phyloP scores from a whole-genome alignment of 163 green algal genomes.

The Scenedesmus sp. region DNA sequence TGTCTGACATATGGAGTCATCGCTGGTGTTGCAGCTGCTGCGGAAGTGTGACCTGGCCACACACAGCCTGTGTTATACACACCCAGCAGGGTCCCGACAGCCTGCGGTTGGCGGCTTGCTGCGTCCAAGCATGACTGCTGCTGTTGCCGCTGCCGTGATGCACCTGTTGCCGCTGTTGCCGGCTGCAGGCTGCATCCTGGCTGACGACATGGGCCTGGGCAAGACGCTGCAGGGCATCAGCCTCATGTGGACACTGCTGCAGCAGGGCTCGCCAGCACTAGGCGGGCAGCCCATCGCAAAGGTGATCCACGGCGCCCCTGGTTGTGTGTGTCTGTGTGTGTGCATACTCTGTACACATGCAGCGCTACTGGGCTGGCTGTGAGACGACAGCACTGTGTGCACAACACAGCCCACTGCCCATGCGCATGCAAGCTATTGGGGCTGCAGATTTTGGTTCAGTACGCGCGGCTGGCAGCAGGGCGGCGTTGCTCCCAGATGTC shows the following conservation, averaged over 20 bases:
- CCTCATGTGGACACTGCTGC: conserved; percentile 97
- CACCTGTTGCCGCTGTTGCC: not conserved
- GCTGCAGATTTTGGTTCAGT: no score
- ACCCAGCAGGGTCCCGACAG: no score
- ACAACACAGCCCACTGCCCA: conserved; percentile 78
- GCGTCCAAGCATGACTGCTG: no score
- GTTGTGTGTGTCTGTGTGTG: not conserved
- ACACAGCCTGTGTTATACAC: no score
- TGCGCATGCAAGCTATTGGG: not conserved
- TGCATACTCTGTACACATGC: no score
- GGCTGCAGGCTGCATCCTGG: conserved; percentile 94
- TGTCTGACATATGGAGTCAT: no score
- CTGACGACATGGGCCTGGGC: conserved; percentile 98
- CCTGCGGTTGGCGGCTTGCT: no score
- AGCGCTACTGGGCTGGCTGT: no score
- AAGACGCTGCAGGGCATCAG: conserved; percentile 96
- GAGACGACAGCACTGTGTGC: not conserved
- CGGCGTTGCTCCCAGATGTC: no score
- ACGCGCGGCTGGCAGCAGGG: no score
- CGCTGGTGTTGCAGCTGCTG: no score
- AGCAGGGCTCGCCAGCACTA: conserved; percentile 62
- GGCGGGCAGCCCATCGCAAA: conserved; percentile 53
- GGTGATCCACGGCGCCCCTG: not conserved
- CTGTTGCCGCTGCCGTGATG: not conserved
- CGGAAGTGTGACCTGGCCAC: no score